phyloP scores from a whole-genome alignment of 169 alveolate species.

The Eimeria acervulina region DNA sequence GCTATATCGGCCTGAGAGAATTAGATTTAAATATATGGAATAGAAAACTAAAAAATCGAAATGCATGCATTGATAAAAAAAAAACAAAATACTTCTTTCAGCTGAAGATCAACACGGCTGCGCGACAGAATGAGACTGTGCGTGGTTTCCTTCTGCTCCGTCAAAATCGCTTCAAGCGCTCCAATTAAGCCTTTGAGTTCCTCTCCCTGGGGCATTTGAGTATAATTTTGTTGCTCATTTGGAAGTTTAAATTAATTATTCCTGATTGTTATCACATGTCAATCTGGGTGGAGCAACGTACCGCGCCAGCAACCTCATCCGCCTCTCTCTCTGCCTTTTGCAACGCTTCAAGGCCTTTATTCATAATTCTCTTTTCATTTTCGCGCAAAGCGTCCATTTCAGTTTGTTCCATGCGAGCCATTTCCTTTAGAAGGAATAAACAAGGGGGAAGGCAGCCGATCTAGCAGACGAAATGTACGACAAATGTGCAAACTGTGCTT shows the following conservation, averaged over 20 bases:
- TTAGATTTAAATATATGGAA: background rate
- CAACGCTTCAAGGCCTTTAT: background rate
- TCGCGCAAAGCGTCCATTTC: constrained; percentile 21
- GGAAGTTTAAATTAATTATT: background rate
- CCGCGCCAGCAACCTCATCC: constrained; percentile 3
- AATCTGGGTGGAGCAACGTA: background rate
- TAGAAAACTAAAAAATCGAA: background rate
- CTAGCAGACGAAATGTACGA: background rate
- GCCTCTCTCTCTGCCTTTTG: background rate
- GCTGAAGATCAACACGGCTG: constrained; percentile 10
- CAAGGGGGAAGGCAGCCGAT: background rate
- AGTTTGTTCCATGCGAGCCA: constrained; percentile 29
- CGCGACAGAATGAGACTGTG: background rate
- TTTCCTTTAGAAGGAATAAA: background rate
- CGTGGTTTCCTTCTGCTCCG: constrained; percentile 27
- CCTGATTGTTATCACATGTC: background rate
- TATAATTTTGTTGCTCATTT: background rate
- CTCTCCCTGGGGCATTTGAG: background rate
- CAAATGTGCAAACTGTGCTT: background rate
- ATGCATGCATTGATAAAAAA: background rate
- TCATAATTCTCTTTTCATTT: background rate
- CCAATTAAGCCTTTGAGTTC: constrained; percentile 2
- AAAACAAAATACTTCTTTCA: background rate
- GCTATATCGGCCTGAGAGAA: constrained; percentile 1
- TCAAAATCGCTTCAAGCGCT: background rate